Evolutionary conservation across 495 filamentous ascomycete species (phyloP), one percentile per base, ranked within the genome.

Genomic region (Podospora didyma): DNA sequence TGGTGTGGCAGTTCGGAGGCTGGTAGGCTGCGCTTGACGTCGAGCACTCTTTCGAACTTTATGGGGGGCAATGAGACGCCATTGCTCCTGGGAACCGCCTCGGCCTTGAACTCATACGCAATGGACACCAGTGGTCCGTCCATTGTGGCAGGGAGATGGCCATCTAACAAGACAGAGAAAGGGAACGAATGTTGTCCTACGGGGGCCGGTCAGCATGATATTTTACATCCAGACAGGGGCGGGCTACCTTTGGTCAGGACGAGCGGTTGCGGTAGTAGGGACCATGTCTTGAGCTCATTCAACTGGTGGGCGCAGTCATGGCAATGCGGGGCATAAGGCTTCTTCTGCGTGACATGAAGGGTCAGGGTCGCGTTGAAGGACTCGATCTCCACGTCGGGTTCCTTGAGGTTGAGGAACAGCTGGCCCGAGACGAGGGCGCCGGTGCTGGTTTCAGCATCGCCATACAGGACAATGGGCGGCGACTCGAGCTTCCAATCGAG

Each of bases 381-480:
- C 28, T 87, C 83, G 46, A 97, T 70, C n/a, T 80, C 81, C 35
- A 92, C 70, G 5, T 73, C 69, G 2, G 83, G 73, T 39, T 90
- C 85, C 42, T 80, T 75, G 65, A 96, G 77, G 24, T 79, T 70
- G n/a, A 96, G 68, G 55, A 85, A 81, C 57, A 97, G 73, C 54
- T 90, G 89, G 39, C 91, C 92, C 2, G 90, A 96, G 41, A 97
- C 82, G 37, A 99, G 73, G 7, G 94, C 91, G 51, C 94, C 94
- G 7, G 86, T 89, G 22, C 91, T 96, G 60, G 80, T 81, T 47
- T 85, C 77, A 1, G 90, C 78, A 7, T 79, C 74, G 19, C 89
- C 91, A 63, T 92, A 91, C 74, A 95, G 86, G 16, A 96, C 82
- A 10, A 93, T 75, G 1, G 94, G 94, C 0, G 94, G 90, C 2